phyloP scores from a whole-genome alignment of 2,329 filamentous ascomycete species.

The Rutstroemia sp. region DNA sequence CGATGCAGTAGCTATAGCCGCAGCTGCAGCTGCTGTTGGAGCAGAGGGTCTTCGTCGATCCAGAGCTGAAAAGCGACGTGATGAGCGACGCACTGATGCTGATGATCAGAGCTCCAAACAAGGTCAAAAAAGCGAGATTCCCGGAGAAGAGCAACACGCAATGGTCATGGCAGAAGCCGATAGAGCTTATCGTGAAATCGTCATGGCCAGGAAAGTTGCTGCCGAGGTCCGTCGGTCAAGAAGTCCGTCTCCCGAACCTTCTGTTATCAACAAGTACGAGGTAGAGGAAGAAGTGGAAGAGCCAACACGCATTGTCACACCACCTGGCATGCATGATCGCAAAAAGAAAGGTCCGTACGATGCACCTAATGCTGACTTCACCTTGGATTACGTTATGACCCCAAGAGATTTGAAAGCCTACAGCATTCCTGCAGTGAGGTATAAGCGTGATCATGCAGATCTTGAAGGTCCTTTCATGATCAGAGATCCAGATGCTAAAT shows the following conservation, averaged over 20 bases:
- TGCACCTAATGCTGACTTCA: slow-evolving; percentile 56
- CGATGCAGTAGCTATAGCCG: slow-evolving; percentile 38
- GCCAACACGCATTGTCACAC: slow-evolving; percentile 43
- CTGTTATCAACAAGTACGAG: slow-evolving; percentile 48
- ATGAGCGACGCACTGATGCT: slow-evolving; percentile 24
- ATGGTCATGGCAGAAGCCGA: slow-evolving; percentile 50
- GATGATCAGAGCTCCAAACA: slow-evolving; percentile 15
- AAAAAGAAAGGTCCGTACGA: slow-evolving; percentile 45
- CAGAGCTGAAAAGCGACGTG: slow-evolving; percentile 30
- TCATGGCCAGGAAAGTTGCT: slow-evolving; percentile 45
- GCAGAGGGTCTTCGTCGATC: slow-evolving; percentile 27
- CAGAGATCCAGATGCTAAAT: slow-evolving; percentile 21
- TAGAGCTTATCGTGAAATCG: slow-evolving; percentile 48
- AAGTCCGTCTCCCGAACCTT: slow-evolving; percentile 43
- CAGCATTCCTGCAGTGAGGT: slow-evolving; percentile 22
- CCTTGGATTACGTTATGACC: slow-evolving; percentile 50
- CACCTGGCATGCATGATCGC: slow-evolving; percentile 42
- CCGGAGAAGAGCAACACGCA: slow-evolving; percentile 30
- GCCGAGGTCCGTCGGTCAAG: slow-evolving; percentile 46
- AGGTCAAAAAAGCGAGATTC: slow-evolving; percentile 7
- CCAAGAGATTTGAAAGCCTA: slow-evolving; percentile 41
- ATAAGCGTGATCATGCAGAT: slow-evolving; percentile 34
- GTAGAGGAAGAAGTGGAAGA: slow-evolving; percentile 29
- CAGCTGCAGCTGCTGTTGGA: slow-evolving; percentile 38
- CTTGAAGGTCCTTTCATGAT: slow-evolving; percentile 13